Evolutionary conservation across 345 rosid genomes (phyloP).

Genomic region (Lumnitzera littorea): DNA sequence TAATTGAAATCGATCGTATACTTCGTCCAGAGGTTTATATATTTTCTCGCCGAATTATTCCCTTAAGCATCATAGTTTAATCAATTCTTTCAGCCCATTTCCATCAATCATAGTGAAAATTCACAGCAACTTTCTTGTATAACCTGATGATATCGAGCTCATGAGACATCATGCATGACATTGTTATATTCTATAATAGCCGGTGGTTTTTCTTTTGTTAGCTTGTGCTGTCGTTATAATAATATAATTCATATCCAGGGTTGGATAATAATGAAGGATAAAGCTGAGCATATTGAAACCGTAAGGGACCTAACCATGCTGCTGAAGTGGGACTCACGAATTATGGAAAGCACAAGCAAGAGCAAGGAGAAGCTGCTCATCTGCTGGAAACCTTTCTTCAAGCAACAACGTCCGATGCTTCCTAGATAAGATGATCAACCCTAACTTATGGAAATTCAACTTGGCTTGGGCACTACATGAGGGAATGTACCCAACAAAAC

Average conservation of each 20-base stretch:
- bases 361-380: constrained; percentile 86
- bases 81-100: too few relatives aligned
- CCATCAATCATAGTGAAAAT: too few relatives aligned
- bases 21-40: constrained; percentile 85
- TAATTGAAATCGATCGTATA: constrained; percentile 78
- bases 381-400: constrained; percentile 87
- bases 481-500: too few relatives aligned
- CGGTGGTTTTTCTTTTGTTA: background rate
- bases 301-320: constrained; percentile 59
- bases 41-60: background rate
- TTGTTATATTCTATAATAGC: too few relatives aligned
- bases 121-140: too few relatives aligned
- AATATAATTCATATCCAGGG: constrained; percentile 37
- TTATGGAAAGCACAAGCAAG: constrained; percentile 67
- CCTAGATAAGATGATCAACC: too few relatives aligned
- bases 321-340: constrained; percentile 95
- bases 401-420: constrained; percentile 22
- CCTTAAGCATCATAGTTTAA: background rate
- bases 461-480: too few relatives aligned
- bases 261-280: constrained; percentile 85
- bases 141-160: too few relatives aligned
- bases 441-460: too few relatives aligned
- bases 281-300: constrained; percentile 49
- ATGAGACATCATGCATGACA: too few relatives aligned
- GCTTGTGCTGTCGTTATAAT: background rate